Evolutionary conservation across 2,329 filamentous ascomycete genomes (phyloP).

Genomic region (Diplodia scrobiculata): DNA sequence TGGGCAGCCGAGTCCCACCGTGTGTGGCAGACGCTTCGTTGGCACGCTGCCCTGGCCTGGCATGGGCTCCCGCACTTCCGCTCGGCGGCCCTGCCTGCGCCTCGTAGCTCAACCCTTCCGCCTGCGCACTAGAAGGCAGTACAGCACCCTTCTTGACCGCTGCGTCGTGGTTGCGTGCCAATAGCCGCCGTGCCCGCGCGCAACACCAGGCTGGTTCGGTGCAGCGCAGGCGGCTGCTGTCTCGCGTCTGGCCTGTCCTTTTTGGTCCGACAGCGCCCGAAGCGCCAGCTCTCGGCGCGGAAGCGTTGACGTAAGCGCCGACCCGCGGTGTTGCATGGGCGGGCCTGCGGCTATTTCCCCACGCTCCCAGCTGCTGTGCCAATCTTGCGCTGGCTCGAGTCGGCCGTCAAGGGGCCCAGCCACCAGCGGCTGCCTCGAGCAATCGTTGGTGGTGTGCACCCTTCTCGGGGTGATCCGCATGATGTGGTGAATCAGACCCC

Average conservation of each 20-base stretch:
- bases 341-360: constrained; percentile 25
- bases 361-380: constrained; percentile 7
- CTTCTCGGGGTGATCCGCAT: constrained; percentile 11
- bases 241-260: background rate
- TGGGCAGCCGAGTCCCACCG: constrained; percentile 5
- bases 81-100: constrained; percentile 6
- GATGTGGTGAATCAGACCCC: constrained; percentile 21
- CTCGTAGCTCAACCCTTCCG: background rate
- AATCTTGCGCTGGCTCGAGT: background rate
- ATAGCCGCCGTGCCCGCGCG: background rate
- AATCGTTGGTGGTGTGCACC: constrained; percentile 17
- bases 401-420: constrained; percentile 12
- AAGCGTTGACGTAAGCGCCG: constrained; percentile 22
- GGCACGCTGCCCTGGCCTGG: constrained; percentile 15
- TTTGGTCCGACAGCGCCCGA: constrained; percentile 19
- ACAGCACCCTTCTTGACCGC: constrained; percentile 1
- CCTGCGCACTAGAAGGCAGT: background rate
- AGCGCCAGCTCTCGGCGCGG: constrained; percentile 14
- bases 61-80: constrained; percentile 9
- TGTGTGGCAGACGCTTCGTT: constrained; percentile 11
- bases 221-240: background rate
- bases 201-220: background rate
- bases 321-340: constrained; percentile 8
- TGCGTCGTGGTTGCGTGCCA: background rate
- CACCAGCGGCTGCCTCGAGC: constrained; percentile 22